A percentile compares a stretch with the other conserved stretches of the same genome.
These are phyloP conservation scores for Pythium dissotocum DNA, from an alignment of 352 stramenopile species.

Conservation along the genomic window DNA sequence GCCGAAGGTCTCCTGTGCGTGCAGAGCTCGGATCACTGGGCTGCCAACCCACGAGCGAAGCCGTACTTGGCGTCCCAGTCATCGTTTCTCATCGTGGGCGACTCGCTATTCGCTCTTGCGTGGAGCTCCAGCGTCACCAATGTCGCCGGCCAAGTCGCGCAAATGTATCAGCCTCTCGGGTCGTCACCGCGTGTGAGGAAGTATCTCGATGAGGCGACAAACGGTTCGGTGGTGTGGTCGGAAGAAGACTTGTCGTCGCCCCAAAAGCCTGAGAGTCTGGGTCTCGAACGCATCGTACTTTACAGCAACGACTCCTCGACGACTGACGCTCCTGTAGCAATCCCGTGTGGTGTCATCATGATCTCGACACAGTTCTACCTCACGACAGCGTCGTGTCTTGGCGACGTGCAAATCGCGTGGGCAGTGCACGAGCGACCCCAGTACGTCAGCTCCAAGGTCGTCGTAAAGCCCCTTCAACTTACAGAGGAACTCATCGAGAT, in stretches of 20 bases:
- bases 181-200: background rate
- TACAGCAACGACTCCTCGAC: constrained; percentile 9
- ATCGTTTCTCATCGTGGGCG: constrained; percentile 22
- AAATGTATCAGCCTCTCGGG: constrained; percentile 24
- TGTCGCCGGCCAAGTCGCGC: constrained; percentile 9
- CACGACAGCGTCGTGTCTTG: constrained; percentile 31
- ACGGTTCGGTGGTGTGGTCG: constrained; percentile 20
- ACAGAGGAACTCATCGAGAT: background rate
- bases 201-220: constrained; percentile 23
- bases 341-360: constrained; percentile 23
- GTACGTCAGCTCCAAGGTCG: background rate
- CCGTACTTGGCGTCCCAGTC: constrained; percentile 13
- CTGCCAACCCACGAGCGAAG: background rate
- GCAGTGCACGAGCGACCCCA: background rate
- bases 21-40: constrained; percentile 12
- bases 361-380: constrained; percentile 25
- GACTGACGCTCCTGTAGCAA: background rate
- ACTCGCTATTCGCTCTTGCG: constrained; percentile 18
- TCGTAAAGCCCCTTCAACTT: background rate
- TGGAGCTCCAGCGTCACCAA: background rate
- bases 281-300: constrained; percentile 4
- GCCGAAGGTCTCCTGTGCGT: constrained; percentile 19
- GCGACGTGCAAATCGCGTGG: background rate
- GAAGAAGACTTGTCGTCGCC: background rate
- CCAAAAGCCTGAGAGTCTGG: background rate